phyloP scores from a whole-genome alignment of 371 early-diverging fungal genomes.

The Mortierella sp. region DNA sequence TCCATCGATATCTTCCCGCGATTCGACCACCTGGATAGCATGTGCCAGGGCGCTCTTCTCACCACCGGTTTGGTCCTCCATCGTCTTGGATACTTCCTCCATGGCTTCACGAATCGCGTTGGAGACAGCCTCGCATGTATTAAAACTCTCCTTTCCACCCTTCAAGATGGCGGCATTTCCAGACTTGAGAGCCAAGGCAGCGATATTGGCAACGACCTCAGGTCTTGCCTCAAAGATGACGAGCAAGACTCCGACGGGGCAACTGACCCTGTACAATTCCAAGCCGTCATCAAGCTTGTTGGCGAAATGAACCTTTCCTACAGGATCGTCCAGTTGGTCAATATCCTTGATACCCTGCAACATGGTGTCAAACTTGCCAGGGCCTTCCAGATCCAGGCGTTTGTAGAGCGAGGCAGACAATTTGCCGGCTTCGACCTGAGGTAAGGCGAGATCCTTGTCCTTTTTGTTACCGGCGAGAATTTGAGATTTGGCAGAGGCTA shows the following conservation, averaged over 20 bases:
- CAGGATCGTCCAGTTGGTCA: slow-evolving; percentile 85
- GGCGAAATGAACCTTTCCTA: slow-evolving; percentile 84
- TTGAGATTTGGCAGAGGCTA: slow-evolving; percentile 71
- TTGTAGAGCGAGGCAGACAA: slow-evolving; percentile 85
- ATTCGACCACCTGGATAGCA: slow-evolving; percentile 89
- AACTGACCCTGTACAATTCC: slow-evolving; percentile 88
- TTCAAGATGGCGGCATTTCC: slow-evolving; percentile 97
- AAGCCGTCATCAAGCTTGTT: slow-evolving; percentile 84
- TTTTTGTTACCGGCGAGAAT: slow-evolving; percentile 84
- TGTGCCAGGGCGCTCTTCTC: slow-evolving; percentile 59
- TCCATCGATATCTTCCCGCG: slow-evolving; percentile 86
- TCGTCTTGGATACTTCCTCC: slow-evolving; percentile 43
- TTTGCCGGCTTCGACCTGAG: slow-evolving; percentile 78
- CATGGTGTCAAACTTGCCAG: slow-evolving; percentile 86
- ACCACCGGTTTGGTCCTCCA: slow-evolving; percentile 11
- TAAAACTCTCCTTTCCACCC: slow-evolving; percentile 88
- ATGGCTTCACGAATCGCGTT: slow-evolving; percentile 84
- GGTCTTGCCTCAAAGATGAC: slow-evolving; percentile 98
- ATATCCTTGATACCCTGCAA: slow-evolving; percentile 92
- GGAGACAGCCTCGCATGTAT: slow-evolving; percentile 83
- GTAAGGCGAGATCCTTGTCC: slow-evolving; percentile 83
- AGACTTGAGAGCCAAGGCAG: slow-evolving; percentile 94
- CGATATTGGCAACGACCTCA: slow-evolving; percentile 98
- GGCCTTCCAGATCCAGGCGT: slow-evolving; percentile 90
- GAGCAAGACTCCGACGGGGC: slow-evolving; percentile 94